Percentiles rank a stretch among this genome's conserved stretches.
These are phyloP conservation scores for Spencermartinsiella ligniputridi DNA, from an alignment of 1,139 yeast genomes.

Conservation along the genomic window DNA sequence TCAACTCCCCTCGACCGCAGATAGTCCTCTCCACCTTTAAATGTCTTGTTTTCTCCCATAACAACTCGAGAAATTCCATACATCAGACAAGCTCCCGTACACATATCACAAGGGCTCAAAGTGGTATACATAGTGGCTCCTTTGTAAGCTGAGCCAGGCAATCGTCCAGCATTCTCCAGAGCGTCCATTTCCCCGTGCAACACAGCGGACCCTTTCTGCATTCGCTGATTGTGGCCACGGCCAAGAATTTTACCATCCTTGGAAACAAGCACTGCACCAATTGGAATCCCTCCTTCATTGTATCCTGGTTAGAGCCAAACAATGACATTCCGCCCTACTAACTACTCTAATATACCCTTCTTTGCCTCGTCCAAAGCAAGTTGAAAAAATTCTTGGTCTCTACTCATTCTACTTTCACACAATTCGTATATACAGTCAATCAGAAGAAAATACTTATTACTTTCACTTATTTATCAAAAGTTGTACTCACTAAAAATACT, in stretches of 20 bases:
- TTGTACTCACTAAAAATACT: too few species aligned
- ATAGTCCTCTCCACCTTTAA: conserved; percentile 72
- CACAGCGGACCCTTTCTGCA: conserved; percentile 70
- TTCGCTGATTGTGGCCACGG: conserved; percentile 81
- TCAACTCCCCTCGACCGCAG: conserved; percentile 66
- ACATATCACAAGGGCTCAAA: conserved; percentile 89
- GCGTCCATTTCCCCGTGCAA: conserved; percentile 90
- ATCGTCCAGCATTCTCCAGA: conserved; percentile 83
- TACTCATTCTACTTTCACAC: not conserved
- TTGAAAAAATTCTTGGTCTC: conserved; percentile 26
- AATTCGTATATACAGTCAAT: too few species aligned
- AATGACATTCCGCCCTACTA: not conserved
- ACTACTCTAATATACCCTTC: conserved; percentile 20
- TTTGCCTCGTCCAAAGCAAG: conserved; percentile 36
- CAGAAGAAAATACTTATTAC: too few species aligned
- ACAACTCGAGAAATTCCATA: conserved; percentile 86
- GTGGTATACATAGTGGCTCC: conserved; percentile 72
- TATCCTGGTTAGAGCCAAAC: conserved; percentile 40
- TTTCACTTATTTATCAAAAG: too few species aligned
- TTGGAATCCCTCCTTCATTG: conserved; percentile 88
- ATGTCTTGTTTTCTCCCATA: conserved; percentile 80
- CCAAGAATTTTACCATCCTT: conserved; percentile 80
- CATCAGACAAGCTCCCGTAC: conserved; percentile 86
- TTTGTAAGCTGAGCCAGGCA: conserved; percentile 60
- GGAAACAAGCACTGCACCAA: conserved; percentile 68